Conservation (phyloP, 176 grass and related monocot genomes). For the Oryza brachyantha region DNA sequence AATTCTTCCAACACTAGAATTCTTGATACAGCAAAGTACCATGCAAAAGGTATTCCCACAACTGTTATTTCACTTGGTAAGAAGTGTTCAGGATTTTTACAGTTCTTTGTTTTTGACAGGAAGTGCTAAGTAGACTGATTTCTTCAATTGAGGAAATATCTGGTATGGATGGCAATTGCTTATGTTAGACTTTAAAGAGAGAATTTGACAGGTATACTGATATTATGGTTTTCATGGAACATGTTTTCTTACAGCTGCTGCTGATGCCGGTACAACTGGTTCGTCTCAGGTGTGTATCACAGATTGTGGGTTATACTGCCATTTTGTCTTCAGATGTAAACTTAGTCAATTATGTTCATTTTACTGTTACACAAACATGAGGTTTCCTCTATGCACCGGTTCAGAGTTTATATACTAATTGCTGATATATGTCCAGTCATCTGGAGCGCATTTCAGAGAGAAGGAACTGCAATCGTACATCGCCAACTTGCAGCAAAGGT, state of each 20-base stretch:
- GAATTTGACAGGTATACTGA: conserved; percentile 26
- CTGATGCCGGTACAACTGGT: conserved; percentile 36
- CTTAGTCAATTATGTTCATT: background rate
- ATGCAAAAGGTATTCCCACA: conserved; percentile 70
- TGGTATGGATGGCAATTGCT: conserved; percentile 40
- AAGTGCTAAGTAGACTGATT: conserved; percentile 82
- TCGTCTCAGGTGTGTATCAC: conserved; percentile 57
- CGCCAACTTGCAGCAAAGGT: conserved; percentile 71
- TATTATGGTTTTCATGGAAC: conserved; percentile 35
- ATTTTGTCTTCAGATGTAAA: conserved; percentile 14
- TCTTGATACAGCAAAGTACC: conserved; percentile 89
- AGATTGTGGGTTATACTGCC: background rate
- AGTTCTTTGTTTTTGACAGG: conserved; percentile 54
- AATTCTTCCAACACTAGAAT: conserved; percentile 72
- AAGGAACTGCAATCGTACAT: conserved; percentile 70
- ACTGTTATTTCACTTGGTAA: background rate
- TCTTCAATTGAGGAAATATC: conserved; percentile 74
- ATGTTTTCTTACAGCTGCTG: conserved; percentile 43
- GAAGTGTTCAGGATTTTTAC: conserved; percentile 23
- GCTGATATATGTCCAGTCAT: conserved; percentile 46
- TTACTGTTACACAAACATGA: background rate
- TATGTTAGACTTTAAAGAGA: conserved; percentile 16
- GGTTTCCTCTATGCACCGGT: background rate
- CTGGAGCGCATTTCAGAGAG: conserved; percentile 46
- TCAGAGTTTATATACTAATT: background rate